These are phyloP conservation scores for Paecilomyces dactylethromorphus DNA, from an alignment of 2,329 filamentous ascomycete species.

Conservation along the genomic window DNA sequence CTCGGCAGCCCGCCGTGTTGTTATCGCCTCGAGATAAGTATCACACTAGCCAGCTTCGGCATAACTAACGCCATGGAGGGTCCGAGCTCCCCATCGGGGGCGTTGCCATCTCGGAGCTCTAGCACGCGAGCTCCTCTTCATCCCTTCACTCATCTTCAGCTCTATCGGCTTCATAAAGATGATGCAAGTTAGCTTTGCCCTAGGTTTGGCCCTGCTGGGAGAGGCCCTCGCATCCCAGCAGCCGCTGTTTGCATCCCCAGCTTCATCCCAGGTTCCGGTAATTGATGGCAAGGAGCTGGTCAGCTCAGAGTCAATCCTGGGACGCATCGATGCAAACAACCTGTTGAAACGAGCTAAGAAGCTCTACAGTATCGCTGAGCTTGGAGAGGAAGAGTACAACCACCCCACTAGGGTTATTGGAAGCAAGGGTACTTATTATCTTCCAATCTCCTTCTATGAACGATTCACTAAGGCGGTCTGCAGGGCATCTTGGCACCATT, in stretches of 20 bases:
- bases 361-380: conserved; percentile 57
- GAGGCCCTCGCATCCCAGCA: conserved; percentile 12
- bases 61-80: neutral
- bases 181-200: neutral
- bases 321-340: conserved; percentile 49
- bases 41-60: neutral
- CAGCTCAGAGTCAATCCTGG: conserved; percentile 35
- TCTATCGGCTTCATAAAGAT: neutral
- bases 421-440: conserved; percentile 48
- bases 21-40: neutral
- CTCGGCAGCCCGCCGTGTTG: neutral
- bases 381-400: conserved; percentile 53
- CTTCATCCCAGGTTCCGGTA: conserved; percentile 8
- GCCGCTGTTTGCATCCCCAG: conserved; percentile 9
- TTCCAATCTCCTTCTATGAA: conserved; percentile 10
- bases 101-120: neutral
- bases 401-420: conserved; percentile 68
- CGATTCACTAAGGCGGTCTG: conserved; percentile 20
- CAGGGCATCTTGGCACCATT: conserved; percentile 59
- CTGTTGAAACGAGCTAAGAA: conserved; percentile 55
- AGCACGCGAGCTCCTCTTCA: neutral
- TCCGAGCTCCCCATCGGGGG: neutral
- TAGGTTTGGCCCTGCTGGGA: conserved; percentile 8
- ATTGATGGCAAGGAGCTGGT: conserved; percentile 30
- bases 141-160: neutral